Evolutionary conservation across 2,329 filamentous ascomycete genomes (phyloP), one percentile per base, ranked within the genome.

Genomic region (Penicillium freii): DNA sequence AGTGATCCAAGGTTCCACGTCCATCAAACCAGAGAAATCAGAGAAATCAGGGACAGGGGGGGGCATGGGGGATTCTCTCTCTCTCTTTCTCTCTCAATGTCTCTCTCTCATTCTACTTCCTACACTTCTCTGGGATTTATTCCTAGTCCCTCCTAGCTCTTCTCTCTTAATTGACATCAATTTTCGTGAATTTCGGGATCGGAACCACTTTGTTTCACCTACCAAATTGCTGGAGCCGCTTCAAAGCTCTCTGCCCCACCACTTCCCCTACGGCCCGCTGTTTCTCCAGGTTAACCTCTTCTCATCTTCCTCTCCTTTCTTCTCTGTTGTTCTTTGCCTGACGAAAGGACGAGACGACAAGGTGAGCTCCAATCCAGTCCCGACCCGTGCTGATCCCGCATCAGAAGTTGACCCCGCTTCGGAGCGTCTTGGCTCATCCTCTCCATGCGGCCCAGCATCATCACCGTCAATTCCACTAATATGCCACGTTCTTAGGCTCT

Each of bases 1-100:
- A 10, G 45, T 51, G 51, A 57, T 42, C 55, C 55, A 57, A 57
- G 55, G 55, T 57, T 57, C 55, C 38, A 29, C 13, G 44, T 44
- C 31, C 54, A 57, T 53, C 43, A 61, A 57, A 44, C 53, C 52
- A 55, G 19, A 51, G 45, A 54, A 54, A 47, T 25, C 52, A 44
- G 19, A 50, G 44, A 54, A 54, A 42, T 19, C 21, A 11, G 40
- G 40, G 40, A 33, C 31, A 47, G 15, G 44, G 52, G 53, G 15
- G 44, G 52, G 39, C 4, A 33, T 33, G 23, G 23, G 23, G 23
- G 23, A 23, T 23, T 23, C 23, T 33, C 31, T 33, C 31, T 15
- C 11, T 31, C 11, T 13, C 31, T 33, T 5, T 13, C 11, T 33
- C 31, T 33, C 9, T 29, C 29, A 5, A 31, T 31, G 29, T 13